A percentile compares a stretch with the other conserved stretches of the same genome.
These are phyloP conservation scores for Alternaria sp. DNA, from an alignment of 2,329 filamentous ascomycete species.

Conservation along the genomic window DNA sequence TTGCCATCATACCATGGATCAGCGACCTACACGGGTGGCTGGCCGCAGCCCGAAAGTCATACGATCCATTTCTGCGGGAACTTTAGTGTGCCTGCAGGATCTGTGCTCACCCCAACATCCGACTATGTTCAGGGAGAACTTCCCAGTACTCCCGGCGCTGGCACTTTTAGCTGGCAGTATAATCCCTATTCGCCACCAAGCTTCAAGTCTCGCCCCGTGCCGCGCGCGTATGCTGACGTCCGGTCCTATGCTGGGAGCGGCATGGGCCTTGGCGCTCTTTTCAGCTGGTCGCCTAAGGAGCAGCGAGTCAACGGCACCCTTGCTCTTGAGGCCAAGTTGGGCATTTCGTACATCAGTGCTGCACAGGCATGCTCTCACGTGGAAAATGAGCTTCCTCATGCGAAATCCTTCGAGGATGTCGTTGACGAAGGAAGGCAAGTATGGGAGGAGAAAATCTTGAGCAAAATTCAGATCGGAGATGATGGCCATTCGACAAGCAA, in stretches of 20 bases:
- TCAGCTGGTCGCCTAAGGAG: slow-evolving; percentile 49
- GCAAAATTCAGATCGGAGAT: slow-evolving; percentile 52
- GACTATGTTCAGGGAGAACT: not conserved
- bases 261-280: slow-evolving; percentile 53
- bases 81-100: slow-evolving; percentile 1
- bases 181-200: not conserved
- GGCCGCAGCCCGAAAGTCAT: slow-evolving; percentile 3
- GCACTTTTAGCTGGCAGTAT: slow-evolving; percentile 8
- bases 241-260: slow-evolving; percentile 37
- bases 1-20: slow-evolving; percentile 4
- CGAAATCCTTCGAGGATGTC: slow-evolving; percentile 43
- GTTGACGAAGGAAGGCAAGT: slow-evolving; percentile 42
- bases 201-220: not conserved
- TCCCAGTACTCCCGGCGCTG: not conserved
- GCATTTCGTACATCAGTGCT: slow-evolving; percentile 50
- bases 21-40: slow-evolving; percentile 7
- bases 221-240: not conserved
- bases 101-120: not conserved
- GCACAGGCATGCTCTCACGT: slow-evolving; percentile 69
- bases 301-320: slow-evolving; percentile 8
- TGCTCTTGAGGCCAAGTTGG: slow-evolving; percentile 55
- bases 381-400: slow-evolving; percentile 66
- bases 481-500: slow-evolving; percentile 8
- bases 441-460: slow-evolving; percentile 58
- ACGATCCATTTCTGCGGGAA: slow-evolving; percentile 9